Evolutionary conservation across 495 filamentous ascomycete genomes (phyloP).

Genomic region (Saxophila tyrrhenica): DNA sequence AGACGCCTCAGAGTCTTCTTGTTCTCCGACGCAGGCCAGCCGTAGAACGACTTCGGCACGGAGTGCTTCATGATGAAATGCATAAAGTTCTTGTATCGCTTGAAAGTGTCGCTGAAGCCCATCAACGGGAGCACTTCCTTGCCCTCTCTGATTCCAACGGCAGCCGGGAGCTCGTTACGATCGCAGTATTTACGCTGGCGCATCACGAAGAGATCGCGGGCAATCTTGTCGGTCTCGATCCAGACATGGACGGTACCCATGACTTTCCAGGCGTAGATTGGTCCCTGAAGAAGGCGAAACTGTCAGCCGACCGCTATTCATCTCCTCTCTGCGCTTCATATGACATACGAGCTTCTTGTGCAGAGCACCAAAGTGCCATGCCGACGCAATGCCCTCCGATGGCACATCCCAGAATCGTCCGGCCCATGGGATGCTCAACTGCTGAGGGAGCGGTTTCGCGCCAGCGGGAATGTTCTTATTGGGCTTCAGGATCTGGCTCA

Average conservation of each 20-base stretch:
- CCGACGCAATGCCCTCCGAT: conserved; percentile 11
- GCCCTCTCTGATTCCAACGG: conserved; percentile 13
- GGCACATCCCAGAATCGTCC: conserved; percentile 16
- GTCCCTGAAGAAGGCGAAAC: conserved; percentile 31
- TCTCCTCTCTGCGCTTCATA: background rate
- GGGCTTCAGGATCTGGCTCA: background rate
- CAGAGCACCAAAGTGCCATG: conserved; percentile 14
- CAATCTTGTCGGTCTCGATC: conserved; percentile 44
- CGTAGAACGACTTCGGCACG: conserved; percentile 7
- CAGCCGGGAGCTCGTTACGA: conserved; percentile 15
- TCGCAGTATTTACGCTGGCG: conserved; percentile 16
- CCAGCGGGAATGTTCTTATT: background rate
- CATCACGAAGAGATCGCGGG: conserved; percentile 43
- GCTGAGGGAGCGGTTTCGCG: background rate
- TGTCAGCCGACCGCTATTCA: background rate
- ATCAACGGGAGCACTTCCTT: conserved; percentile 15
- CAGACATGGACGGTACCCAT: conserved; percentile 41
- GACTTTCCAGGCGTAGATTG: conserved; percentile 42
- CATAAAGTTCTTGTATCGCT: conserved; percentile 19
- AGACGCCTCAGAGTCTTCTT: conserved; percentile 29
- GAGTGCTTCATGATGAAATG: conserved; percentile 16
- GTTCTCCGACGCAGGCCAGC: conserved; percentile 11
- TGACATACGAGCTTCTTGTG: conserved; percentile 3
- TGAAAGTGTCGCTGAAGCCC: conserved; percentile 10
- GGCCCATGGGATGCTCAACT: conserved; percentile 8